Evolutionary conservation across 257 asterid species (phyloP), one percentile per base, ranked within the genome.

Genomic region (Plantago elongata): DNA sequence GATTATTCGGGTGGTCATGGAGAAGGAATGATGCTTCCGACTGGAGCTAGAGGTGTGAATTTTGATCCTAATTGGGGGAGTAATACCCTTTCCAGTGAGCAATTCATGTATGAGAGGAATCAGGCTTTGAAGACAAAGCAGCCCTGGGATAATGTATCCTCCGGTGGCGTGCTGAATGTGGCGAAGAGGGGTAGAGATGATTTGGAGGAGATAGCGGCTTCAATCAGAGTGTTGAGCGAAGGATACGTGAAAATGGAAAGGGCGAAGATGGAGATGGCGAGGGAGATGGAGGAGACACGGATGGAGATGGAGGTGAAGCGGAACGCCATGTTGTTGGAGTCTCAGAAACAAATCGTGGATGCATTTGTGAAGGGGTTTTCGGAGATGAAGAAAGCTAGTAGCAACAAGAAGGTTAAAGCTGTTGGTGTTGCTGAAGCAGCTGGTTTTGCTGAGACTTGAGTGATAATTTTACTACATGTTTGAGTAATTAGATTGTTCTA

Each of bases 271-370:
- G 96, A 88, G 15, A 79, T 91, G 94, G 90, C 89, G 1, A 73
- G 87, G 65, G 98, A 91, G 70, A 84, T 88, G 63, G 96, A 91
- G 77, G 78, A 81, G 13, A 83, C 81, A 73, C 46, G 98, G 52
- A 88, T 86, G 98, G 95, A 91, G 60, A 85, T 86, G 95, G 98
- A 88, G 84, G 75, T 81, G 92, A 91, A 85, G 74, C 79, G 96
- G 50, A 84, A 84, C 10, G 83, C 85, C 59, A 68, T 91, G 94
- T 63, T 91, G 68, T 75, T 91, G 15, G 92, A 91, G 38, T 88
- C 98, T 2, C 98, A 91, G 70, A 77, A 79, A 63, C 94, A 85
- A 74, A 88, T 91, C 17, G 88, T 91, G 52, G 98, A 88, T 65
- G 88, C 92, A n/a, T 81, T 91, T 51, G 65, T 78, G 30, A 83